A percentile compares a stretch with the other conserved stretches of the same genome.
Evolutionary conservation across 768 basidiomycete species (phyloP).

Genomic region (Lenzites betulinus): DNA sequence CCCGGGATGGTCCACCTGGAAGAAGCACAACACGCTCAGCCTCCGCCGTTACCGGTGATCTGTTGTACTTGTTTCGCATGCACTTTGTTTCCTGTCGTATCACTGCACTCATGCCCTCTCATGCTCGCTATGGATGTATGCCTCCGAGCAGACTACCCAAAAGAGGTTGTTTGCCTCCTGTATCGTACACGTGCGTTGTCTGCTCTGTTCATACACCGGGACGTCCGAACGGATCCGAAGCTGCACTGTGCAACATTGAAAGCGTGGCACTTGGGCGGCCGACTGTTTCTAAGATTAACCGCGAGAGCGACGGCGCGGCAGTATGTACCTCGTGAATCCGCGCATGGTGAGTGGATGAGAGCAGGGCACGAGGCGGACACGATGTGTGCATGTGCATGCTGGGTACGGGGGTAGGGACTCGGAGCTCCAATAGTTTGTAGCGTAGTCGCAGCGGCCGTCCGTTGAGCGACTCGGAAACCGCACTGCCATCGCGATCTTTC

Average conservation of each 20-base stretch:
- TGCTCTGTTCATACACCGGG: not conserved
- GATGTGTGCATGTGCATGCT: conserved; percentile 1
- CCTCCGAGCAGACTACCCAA: conserved; percentile 27
- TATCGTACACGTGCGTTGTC: not conserved
- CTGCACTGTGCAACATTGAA: not conserved
- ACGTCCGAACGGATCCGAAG: not conserved
- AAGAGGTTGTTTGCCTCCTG: conserved; percentile 15
- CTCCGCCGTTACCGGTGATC: conserved; percentile 82
- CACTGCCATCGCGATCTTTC: conserved; percentile 1
- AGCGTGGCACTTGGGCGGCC: not conserved
- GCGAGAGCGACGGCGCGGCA: too few species aligned
- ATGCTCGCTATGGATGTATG: conserved; percentile 36
- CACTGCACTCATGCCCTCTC: conserved; percentile 29
- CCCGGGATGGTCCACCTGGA: conserved; percentile 90
- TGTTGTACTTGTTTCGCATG: conserved; percentile 32
- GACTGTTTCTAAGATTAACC: conserved; percentile 5
- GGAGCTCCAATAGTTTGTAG: not conserved
- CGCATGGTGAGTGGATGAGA: not conserved
- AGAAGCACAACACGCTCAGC: conserved; percentile 97
- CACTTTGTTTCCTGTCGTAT: conserved; percentile 27
- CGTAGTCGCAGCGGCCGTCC: not conserved
- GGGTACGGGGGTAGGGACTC: not conserved
- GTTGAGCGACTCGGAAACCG: conserved; percentile 1
- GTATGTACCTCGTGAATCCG: not conserved
- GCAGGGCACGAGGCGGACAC: conserved; percentile 14